Percentiles rank a stretch among this genome's conserved stretches.
phyloP scores from a whole-genome alignment of 371 early-diverging fungal species.

The Parasitella parasitica region DNA sequence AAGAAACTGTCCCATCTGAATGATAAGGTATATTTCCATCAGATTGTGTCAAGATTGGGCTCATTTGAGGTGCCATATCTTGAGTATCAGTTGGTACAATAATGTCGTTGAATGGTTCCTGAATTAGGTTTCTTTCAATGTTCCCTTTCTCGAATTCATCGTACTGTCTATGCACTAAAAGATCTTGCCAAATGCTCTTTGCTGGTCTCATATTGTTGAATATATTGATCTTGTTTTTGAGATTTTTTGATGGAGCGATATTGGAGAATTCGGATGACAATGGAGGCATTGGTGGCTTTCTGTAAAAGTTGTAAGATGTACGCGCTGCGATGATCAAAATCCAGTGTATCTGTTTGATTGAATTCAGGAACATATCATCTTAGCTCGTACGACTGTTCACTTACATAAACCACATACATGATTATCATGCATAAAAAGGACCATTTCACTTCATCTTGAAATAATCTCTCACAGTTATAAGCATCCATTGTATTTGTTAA shows the following conservation, averaged over 20 bases:
- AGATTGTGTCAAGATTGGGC: not conserved
- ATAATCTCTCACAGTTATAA: conserved; percentile 48
- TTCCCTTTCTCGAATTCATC: not conserved
- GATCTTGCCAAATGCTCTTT: not conserved
- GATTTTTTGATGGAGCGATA: conserved; percentile 2
- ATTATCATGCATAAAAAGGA: conserved; percentile 30
- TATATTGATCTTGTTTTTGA: not conserved
- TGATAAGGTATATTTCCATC: not conserved
- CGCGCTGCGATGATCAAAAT: conserved; percentile 20
- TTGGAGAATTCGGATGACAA: conserved; percentile 3
- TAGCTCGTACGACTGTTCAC: not conserved
- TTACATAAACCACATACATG: conserved; percentile 46
- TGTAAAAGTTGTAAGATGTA: conserved; percentile 2
- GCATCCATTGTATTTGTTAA: conserved; percentile 17
- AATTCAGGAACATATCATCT: not conserved
- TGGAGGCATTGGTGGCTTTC: not conserved
- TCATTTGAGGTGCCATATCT: not conserved
- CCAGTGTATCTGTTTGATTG: conserved; percentile 15
- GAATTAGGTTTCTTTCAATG: not conserved
- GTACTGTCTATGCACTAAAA: conserved; percentile 13
- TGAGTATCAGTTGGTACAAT: not conserved
- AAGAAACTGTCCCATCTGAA: not conserved
- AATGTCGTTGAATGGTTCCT: not conserved
- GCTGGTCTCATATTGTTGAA: not conserved
- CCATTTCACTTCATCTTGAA: conserved; percentile 45